Evolutionary conservation across 1,284 basidiomycete genomes (phyloP).

Genomic region (Microbotryum scabiosae): DNA sequence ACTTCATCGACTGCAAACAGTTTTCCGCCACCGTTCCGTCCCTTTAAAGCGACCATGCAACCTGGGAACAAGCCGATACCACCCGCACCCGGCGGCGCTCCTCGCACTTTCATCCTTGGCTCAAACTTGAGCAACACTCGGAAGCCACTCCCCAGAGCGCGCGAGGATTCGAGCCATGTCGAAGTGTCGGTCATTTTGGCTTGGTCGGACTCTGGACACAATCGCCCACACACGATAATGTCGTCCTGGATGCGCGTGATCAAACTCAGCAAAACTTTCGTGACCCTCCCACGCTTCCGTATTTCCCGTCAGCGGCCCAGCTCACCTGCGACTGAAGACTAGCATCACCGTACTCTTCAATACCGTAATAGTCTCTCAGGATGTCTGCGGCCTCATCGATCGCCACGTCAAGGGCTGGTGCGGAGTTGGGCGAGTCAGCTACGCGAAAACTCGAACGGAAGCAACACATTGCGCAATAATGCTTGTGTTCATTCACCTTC

Average conservation of each 20-base stretch:
- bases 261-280: background rate
- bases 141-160: constrained; percentile 49
- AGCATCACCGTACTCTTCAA: constrained; percentile 66
- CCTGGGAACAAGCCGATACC: constrained; percentile 80
- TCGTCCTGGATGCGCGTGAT: constrained; percentile 49
- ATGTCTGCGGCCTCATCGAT: constrained; percentile 74
- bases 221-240: constrained; percentile 68
- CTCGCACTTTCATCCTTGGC: constrained; percentile 56
- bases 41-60: constrained; percentile 75
- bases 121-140: constrained; percentile 65
- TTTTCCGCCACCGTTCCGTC: constrained; percentile 80
- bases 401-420: constrained; percentile 62
- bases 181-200: constrained; percentile 64
- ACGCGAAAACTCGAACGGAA: background rate
- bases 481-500: constrained; percentile 50
- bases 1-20: constrained; percentile 79
- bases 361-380: constrained; percentile 58
- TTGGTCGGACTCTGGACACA: constrained; percentile 58
- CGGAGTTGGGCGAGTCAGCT: background rate
- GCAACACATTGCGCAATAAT: too few species aligned
- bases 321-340: constrained; percentile 57
- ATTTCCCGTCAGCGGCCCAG: constrained; percentile 3
- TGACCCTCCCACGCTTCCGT: too few species aligned
- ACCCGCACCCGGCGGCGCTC: constrained; percentile 52
- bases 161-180: constrained; percentile 69